Evolutionary conservation across 345 rosid genomes (phyloP), one percentile per base, ranked within the genome.

Genomic region (Laguncularia racemosa): DNA sequence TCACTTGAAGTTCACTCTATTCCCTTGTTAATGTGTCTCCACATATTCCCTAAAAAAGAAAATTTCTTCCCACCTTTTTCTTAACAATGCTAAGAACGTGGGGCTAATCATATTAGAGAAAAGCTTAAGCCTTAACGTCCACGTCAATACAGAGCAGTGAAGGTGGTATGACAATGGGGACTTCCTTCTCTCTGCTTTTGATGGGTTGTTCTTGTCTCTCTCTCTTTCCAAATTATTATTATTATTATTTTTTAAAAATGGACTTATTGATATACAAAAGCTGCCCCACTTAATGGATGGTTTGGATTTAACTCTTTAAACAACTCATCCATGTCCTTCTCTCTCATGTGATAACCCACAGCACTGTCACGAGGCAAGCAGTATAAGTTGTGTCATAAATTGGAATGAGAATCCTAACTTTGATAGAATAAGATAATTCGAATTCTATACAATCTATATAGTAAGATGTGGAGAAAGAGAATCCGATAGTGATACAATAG

Each of bases 291-390:
- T 33, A 33, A 33, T 33, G 40, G 40, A 33, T 33, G 3, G 40
- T 9, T 33, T 33, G 40, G 40, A 33, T 33, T 33, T 33, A 33
- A 33, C 46, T 16, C 38, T 33, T 55, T 55, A 14, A 17, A 16
- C 18, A 18, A 28, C 14, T 17, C 16, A 38, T 12, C 21, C 16
- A 2, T 48, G 20, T 19, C 13, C 14, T 26, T 18, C 56, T 38
- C 28, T 6, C 10, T n/a, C 67, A 47, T 46, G 53, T 55, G 67
- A 33, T 59, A 15, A 2, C 55, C 66, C 45, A 14, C 47, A 50
- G 50, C 26, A 46, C 19, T 17, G 58, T 62, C 52, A 54, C 65
- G 58, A 53, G 65, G 58, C n/a, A 61, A 20, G 49, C 40, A 33
- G 1, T 33, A n/a, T n/a, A 33, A 33, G 40, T 7, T 3, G 40